Percentiles rank a stretch among this genome's conserved stretches.
These are phyloP conservation scores for Notholithocarpus densiflorus DNA, from an alignment of 306 rosid species.

Conservation along the genomic window DNA sequence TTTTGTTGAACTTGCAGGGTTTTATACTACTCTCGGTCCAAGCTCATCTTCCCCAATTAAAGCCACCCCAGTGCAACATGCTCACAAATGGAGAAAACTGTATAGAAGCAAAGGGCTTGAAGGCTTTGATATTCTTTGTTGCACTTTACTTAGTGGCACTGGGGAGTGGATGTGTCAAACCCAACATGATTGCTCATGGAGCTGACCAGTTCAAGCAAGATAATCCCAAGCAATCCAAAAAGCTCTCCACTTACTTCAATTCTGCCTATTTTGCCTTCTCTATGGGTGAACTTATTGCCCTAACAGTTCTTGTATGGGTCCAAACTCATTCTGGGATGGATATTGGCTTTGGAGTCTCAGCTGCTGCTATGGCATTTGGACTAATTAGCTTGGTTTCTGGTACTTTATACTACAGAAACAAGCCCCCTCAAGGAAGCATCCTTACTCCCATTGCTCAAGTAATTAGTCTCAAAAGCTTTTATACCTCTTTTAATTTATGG, in stretches of 20 bases:
- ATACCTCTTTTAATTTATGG: too few relatives aligned
- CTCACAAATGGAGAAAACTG: conserved; percentile 34
- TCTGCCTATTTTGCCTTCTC: conserved; percentile 90
- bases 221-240: conserved; percentile 44
- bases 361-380: conserved; percentile 87
- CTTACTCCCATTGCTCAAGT: conserved; percentile 84
- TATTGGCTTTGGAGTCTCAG: conserved; percentile 88
- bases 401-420: conserved; percentile 72
- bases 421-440: conserved; percentile 85
- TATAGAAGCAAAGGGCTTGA: conserved; percentile 73
- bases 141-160: conserved; percentile 90
- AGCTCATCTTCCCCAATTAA: conserved; percentile 83
- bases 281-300: conserved; percentile 76
- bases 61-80: conserved; percentile 71
- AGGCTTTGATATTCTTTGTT: conserved; percentile 64
- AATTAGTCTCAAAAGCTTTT: neutral
- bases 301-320: conserved; percentile 83
- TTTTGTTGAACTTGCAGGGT: conserved; percentile 41
- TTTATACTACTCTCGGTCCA: conserved; percentile 87
- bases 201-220: conserved; percentile 74
- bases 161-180: conserved; percentile 96
- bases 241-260: conserved; percentile 81
- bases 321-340: conserved; percentile 99
- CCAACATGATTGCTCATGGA: conserved; percentile 94
- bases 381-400: conserved; percentile 68